phyloP scores from a whole-genome alignment of 805 yeast genomes.

The Hanseniaspora meyeri region DNA sequence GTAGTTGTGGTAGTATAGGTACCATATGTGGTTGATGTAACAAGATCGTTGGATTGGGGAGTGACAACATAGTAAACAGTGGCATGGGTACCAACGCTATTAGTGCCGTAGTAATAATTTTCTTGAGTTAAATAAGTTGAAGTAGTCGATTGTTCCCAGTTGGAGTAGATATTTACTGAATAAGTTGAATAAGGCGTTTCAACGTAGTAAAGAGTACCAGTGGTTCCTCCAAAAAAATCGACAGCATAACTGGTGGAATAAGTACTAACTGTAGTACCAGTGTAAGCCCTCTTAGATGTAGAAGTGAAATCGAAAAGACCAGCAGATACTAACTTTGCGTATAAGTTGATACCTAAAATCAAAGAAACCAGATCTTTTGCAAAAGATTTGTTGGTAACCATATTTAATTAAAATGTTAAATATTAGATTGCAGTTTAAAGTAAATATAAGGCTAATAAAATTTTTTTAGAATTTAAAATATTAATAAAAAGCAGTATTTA shows the following conservation, averaged over 20 bases:
- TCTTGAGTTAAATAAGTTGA: not conserved
- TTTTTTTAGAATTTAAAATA: too few species aligned
- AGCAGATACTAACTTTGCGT: not conserved
- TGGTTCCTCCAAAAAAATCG: not conserved
- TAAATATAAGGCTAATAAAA: too few species aligned
- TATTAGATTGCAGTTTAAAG: too few species aligned
- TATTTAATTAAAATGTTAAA: not conserved
- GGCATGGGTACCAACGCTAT: constrained; percentile 15
- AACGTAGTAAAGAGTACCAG: constrained; percentile 15
- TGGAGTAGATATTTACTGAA: not conserved
- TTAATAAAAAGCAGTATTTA: too few species aligned
- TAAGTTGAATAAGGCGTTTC: constrained; percentile 15
- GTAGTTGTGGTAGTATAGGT: not conserved
- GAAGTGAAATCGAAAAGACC: not conserved
- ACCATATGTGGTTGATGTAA: not conserved
- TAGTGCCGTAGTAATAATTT: constrained; percentile 7
- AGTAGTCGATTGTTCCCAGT: not conserved
- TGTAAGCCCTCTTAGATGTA: not conserved
- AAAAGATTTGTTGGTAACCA: not conserved
- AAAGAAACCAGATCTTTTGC: not conserved
- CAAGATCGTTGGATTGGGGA: constrained; percentile 8
- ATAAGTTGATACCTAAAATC: not conserved
- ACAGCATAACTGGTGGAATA: not conserved
- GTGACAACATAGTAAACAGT: constrained; percentile 16
- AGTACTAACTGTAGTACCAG: not conserved